Evolutionary conservation across 2,329 filamentous ascomycete species (phyloP).

Genomic region (Tolypocladium guangdongense): DNA sequence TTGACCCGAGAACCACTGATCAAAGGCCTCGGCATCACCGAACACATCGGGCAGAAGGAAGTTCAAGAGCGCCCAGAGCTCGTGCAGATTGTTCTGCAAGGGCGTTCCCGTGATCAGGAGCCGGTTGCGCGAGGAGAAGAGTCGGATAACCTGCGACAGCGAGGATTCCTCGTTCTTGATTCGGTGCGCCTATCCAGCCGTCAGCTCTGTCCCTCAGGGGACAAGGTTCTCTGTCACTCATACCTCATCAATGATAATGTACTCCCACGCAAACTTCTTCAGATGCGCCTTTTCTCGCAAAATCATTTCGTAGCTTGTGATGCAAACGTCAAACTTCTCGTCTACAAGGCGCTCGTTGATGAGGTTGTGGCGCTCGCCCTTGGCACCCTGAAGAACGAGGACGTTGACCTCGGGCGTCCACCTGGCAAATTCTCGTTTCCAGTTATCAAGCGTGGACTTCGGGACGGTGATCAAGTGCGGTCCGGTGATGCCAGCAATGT

Average conservation of each 20-base stretch:
- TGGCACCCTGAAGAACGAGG: slow-evolving; percentile 84
- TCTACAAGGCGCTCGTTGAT: slow-evolving; percentile 88
- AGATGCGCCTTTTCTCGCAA: slow-evolving; percentile 86
- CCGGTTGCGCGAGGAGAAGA: slow-evolving; percentile 92
- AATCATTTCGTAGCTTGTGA: slow-evolving; percentile 99
- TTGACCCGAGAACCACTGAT: slow-evolving; percentile 94
- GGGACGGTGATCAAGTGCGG: slow-evolving; percentile 88
- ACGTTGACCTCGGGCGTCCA: slow-evolving; percentile 97
- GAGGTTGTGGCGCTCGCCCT: slow-evolving; percentile 79
- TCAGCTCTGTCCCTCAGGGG: slow-evolving; percentile 5
- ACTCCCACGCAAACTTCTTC: slow-evolving; percentile 98
- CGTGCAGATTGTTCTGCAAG: slow-evolving; percentile 94
- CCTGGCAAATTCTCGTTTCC: slow-evolving; percentile 84
- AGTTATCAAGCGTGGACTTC: slow-evolving; percentile 97
- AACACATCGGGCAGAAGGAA: slow-evolving; percentile 98
- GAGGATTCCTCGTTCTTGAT: slow-evolving; percentile 99
- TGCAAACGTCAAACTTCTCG: slow-evolving; percentile 94
- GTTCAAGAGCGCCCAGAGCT: slow-evolving; percentile 94
- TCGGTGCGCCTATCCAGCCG: slow-evolving; percentile 53
- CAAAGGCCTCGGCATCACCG: slow-evolving; percentile 90
- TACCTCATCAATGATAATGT: slow-evolving; percentile 93
- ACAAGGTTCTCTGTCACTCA: background rate
- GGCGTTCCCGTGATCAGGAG: slow-evolving; percentile 94
- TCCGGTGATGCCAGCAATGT: slow-evolving; percentile 78
- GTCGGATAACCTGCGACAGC: slow-evolving; percentile 85